Evolutionary conservation across 1,284 basidiomycete species (phyloP).

Genomic region (Cryptococcus sp.): DNA sequence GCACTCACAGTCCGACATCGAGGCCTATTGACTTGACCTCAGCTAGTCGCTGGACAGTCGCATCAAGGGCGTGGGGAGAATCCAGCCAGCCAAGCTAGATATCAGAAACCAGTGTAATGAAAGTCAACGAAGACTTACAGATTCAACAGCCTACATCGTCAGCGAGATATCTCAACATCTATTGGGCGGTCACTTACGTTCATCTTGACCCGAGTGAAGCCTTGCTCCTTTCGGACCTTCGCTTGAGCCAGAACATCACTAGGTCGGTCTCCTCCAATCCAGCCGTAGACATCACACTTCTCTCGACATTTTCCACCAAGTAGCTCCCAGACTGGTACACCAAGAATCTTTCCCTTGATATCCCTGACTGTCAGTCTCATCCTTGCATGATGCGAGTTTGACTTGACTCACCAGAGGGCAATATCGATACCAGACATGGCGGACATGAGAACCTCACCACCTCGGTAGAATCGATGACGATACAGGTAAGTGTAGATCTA

Average conservation of each 20-base stretch:
- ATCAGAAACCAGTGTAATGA: neutral
- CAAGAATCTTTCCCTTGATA: slow-evolving; percentile 72
- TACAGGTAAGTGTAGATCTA: slow-evolving; percentile 54
- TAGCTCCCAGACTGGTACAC: slow-evolving; percentile 69
- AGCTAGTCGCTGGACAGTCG: slow-evolving; percentile 60
- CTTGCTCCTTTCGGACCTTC: slow-evolving; percentile 59
- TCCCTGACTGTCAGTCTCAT: slow-evolving; percentile 51
- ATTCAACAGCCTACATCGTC: slow-evolving; percentile 18
- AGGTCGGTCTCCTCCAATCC: slow-evolving; percentile 64
- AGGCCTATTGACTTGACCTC: slow-evolving; percentile 61
- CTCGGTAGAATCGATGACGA: slow-evolving; percentile 65
- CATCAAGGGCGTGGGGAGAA: slow-evolving; percentile 54
- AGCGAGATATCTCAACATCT: neutral
- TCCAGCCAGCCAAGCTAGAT: slow-evolving; percentile 50
- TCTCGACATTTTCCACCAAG: slow-evolving; percentile 64
- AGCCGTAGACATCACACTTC: slow-evolving; percentile 46
- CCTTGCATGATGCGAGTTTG: too few species aligned
- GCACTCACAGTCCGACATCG: slow-evolving; percentile 55
- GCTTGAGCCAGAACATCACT: slow-evolving; percentile 61
- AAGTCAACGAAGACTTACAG: slow-evolving; percentile 16
- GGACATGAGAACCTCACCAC: slow-evolving; percentile 66
- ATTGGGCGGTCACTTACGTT: slow-evolving; percentile 54
- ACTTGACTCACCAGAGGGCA: slow-evolving; percentile 51
- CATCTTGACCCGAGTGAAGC: slow-evolving; percentile 70
- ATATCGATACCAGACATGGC: slow-evolving; percentile 52